Evolutionary conservation across 768 basidiomycete genomes (phyloP).

Genomic region (Trichaptum fuscoviolaceum): DNA sequence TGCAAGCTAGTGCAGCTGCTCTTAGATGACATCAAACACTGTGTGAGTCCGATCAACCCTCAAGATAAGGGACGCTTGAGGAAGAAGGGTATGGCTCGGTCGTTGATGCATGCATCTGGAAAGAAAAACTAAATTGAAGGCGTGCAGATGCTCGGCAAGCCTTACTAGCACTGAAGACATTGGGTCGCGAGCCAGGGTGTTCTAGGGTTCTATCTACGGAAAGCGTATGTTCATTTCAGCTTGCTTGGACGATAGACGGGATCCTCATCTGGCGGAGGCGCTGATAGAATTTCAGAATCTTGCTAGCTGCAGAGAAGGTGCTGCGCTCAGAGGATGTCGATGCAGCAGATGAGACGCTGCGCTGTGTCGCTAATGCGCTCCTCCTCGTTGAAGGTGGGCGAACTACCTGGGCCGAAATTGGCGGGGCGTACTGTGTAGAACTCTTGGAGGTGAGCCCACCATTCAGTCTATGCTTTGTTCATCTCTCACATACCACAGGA

Average conservation of each 20-base stretch:
- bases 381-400: slow-evolving; percentile 64
- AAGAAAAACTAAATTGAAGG: slow-evolving; percentile 9
- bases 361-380: slow-evolving; percentile 76
- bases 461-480: not conserved
- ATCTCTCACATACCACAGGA: slow-evolving; percentile 37
- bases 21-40: slow-evolving; percentile 50
- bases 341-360: slow-evolving; percentile 63
- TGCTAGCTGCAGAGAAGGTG: slow-evolving; percentile 46
- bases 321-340: slow-evolving; percentile 51
- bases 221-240: slow-evolving; percentile 16
- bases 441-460: slow-evolving; percentile 51
- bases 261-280: not conserved
- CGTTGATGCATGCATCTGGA: slow-evolving; percentile 9
- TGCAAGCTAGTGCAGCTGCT: slow-evolving; percentile 51
- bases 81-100: slow-evolving; percentile 44
- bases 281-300: slow-evolving; percentile 44
- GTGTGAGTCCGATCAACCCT: slow-evolving; percentile 25
- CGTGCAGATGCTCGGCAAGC: slow-evolving; percentile 62
- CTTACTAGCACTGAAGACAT: slow-evolving; percentile 64
- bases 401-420: slow-evolving; percentile 53
- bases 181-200: slow-evolving; percentile 66
- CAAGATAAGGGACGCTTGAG: slow-evolving; percentile 40
- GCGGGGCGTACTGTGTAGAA: slow-evolving; percentile 47
- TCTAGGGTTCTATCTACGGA: slow-evolving; percentile 54
- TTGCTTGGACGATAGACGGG: not conserved